A percentile compares a stretch with the other conserved stretches of the same genome.
phyloP scores from a whole-genome alignment of 179 eudicot genomes.

The Vitellaria paradoxa region DNA sequence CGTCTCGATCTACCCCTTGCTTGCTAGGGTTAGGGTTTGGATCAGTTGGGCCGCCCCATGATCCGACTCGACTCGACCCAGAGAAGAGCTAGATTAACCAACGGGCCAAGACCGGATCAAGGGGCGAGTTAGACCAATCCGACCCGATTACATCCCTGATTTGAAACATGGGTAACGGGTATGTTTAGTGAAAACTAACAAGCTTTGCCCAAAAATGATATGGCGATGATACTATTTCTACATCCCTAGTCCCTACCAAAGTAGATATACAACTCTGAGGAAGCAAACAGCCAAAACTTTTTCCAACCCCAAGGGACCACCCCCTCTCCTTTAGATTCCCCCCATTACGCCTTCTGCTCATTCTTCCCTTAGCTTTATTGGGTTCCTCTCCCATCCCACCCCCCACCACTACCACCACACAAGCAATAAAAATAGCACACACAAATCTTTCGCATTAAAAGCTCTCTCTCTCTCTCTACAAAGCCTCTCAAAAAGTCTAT shows the following conservation, averaged over 20 bases:
- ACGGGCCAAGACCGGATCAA: too few species aligned
- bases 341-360: neutral
- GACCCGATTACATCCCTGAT: too few species aligned
- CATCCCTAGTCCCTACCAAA: neutral
- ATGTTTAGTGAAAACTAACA: too few species aligned
- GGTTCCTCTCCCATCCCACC: neutral
- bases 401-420: neutral
- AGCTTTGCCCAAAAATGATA: neutral
- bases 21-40: too few species aligned
- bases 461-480: neutral
- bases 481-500: too few species aligned
- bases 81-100: too few species aligned
- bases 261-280: neutral
- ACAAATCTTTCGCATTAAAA: too few species aligned
- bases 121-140: too few species aligned
- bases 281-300: slow-evolving; percentile 1
- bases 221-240: neutral
- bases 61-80: too few species aligned
- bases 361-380: neutral
- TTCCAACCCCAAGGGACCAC: neutral
- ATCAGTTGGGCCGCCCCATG: too few species aligned
- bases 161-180: too few species aligned
- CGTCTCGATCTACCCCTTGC: too few species aligned
- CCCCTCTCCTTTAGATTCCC: neutral
- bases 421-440: neutral